A percentile compares a stretch with the other conserved stretches of the same genome.
These are phyloP conservation scores for Pleurotus cornucopiae DNA, from an alignment of 768 basidiomycete genomes.

Conservation along the genomic window DNA sequence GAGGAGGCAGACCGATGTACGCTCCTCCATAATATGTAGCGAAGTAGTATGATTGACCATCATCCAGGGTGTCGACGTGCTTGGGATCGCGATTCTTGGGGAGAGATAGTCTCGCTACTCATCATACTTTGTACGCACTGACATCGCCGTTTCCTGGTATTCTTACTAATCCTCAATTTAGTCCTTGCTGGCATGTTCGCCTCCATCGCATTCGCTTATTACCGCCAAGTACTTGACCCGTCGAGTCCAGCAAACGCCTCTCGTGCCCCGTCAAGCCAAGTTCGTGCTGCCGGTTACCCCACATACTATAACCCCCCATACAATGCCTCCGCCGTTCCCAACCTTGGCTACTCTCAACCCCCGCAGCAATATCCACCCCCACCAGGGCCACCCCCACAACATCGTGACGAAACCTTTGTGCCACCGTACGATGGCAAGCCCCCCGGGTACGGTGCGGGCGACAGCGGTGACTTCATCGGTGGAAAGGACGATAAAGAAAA, in stretches of 20 bases:
- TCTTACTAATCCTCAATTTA: constrained; percentile 18
- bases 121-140: constrained; percentile 48
- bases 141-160: neutral
- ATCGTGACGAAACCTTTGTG: constrained; percentile 29
- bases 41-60: neutral
- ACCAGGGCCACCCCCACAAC: constrained; percentile 40
- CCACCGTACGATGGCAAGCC: constrained; percentile 39
- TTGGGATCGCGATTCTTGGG: constrained; percentile 66
- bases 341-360: constrained; percentile 24
- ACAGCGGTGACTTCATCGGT: constrained; percentile 18
- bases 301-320: constrained; percentile 62
- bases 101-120: constrained; percentile 61
- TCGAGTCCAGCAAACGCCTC: constrained; percentile 46
- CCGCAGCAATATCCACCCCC: constrained; percentile 41
- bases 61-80: constrained; percentile 53
- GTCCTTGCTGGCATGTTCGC: constrained; percentile 61
- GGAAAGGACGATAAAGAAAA: constrained; percentile 38
- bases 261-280: constrained; percentile 40
- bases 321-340: constrained; percentile 29
- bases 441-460: constrained; percentile 36
- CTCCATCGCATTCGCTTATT: constrained; percentile 64
- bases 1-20: constrained; percentile 45
- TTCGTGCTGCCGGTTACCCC: constrained; percentile 35
- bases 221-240: constrained; percentile 74
- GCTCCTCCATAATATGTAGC: constrained; percentile 12